Evolutionary conservation across 106 monocot genomes (phyloP).

Genomic region (Phalaenopsis aphrodite): DNA sequence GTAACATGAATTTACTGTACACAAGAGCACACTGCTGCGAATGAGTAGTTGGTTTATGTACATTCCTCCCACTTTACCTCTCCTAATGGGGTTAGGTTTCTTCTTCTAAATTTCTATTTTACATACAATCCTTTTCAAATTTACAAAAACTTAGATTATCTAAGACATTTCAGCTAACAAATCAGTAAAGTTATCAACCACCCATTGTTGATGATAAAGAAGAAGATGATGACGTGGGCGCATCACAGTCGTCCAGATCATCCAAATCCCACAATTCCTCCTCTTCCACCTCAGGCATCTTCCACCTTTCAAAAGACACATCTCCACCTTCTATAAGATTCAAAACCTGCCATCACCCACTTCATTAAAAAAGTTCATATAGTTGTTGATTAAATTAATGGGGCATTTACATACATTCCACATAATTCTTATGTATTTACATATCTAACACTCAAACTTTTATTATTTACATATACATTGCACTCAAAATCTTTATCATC

Average conservation of each 20-base stretch:
- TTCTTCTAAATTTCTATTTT: background rate
- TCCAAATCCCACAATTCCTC: slow-evolving; percentile 30
- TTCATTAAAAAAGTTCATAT: background rate
- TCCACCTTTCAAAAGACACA: slow-evolving; percentile 17
- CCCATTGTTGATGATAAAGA: slow-evolving; percentile 17
- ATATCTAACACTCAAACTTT: too few relatives aligned
- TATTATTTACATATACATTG: too few relatives aligned
- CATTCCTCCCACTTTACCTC: background rate
- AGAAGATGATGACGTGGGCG: slow-evolving; percentile 17
- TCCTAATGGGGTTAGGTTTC: slow-evolving; percentile 3
- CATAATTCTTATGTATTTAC: too few relatives aligned
- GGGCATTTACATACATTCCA: too few relatives aligned
- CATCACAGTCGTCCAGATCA: slow-evolving; percentile 30
- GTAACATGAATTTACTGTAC: too few relatives aligned
- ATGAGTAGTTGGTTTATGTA: background rate
- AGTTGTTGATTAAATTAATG: background rate
- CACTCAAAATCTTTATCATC: too few relatives aligned
- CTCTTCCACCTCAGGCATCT: slow-evolving; percentile 19
- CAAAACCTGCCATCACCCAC: slow-evolving; percentile 20
- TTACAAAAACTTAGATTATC: background rate
- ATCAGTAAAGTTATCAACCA: background rate
- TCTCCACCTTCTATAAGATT: slow-evolving; percentile 19
- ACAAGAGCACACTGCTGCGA: slow-evolving; percentile 1
- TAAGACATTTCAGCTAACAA: background rate
- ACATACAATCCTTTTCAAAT: slow-evolving; percentile 1